Evolutionary conservation across 352 stramenopile genomes (phyloP).

Genomic region (Phytophthora ohioensis): DNA sequence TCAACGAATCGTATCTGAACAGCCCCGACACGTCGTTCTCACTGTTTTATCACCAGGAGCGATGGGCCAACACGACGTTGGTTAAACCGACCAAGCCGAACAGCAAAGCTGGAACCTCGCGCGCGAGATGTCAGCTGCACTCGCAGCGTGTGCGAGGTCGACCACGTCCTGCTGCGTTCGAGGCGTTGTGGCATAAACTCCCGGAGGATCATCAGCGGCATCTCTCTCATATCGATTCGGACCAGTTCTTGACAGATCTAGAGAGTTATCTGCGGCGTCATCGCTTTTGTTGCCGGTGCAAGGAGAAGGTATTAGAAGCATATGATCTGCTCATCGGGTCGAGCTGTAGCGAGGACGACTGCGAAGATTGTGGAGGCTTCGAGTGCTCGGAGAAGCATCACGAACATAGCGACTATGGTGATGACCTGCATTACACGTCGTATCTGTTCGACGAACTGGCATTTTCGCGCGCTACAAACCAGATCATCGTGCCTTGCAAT

Average conservation of each 20-base stretch:
- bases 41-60: conserved; percentile 86
- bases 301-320: conserved; percentile 89
- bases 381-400: conserved; percentile 82
- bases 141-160: conserved; percentile 76
- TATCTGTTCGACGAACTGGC: conserved; percentile 90
- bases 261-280: conserved; percentile 86
- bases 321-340: conserved; percentile 89
- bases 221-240: conserved; percentile 87
- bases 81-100: conserved; percentile 53
- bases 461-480: conserved; percentile 81
- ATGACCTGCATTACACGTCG: conserved; percentile 88
- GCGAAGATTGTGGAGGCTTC: conserved; percentile 83
- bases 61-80: conserved; percentile 63
- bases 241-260: conserved; percentile 87
- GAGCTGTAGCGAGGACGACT: conserved; percentile 88
- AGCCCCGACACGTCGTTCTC: conserved; percentile 72
- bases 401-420: conserved; percentile 75
- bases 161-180: conserved; percentile 78
- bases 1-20: conserved; percentile 73
- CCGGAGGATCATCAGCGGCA: conserved; percentile 81
- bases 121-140: conserved; percentile 79
- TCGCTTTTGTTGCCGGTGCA: conserved; percentile 89
- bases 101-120: conserved; percentile 44
- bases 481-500: conserved; percentile 87
- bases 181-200: conserved; percentile 82